These are phyloP conservation scores for Exidia glandulosa DNA, from an alignment of 768 basidiomycete species.

Conservation along the genomic window DNA sequence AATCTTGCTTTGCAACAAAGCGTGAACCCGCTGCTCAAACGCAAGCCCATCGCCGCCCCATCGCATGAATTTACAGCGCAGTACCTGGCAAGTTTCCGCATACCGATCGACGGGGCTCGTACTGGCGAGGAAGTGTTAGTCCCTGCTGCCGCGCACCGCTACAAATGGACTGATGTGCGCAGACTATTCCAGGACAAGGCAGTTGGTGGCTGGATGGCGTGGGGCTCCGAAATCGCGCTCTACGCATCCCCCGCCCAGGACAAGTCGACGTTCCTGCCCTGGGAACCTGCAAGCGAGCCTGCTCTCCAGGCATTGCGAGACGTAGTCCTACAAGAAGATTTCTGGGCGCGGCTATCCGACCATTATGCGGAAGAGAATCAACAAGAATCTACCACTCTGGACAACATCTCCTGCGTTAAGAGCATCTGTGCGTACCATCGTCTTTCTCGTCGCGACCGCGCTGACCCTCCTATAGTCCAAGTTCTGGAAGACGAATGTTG, in stretches of 20 bases:
- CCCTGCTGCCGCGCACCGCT: neutral
- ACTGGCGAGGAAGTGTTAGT: constrained; percentile 36
- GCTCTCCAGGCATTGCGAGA: constrained; percentile 41
- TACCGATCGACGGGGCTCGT: constrained; percentile 30
- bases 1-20: constrained; percentile 52
- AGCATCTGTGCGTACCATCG: constrained; percentile 49
- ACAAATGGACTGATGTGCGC: neutral
- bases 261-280: constrained; percentile 44
- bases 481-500: constrained; percentile 66
- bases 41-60: constrained; percentile 34
- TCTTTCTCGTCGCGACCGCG: neutral
- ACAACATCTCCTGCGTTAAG: constrained; percentile 63
- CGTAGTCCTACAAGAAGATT: constrained; percentile 35
- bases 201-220: constrained; percentile 60
- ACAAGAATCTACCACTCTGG: constrained; percentile 49
- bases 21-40: constrained; percentile 54
- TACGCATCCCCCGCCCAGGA: constrained; percentile 37
- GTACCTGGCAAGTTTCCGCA: constrained; percentile 45
- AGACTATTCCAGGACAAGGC: constrained; percentile 49
- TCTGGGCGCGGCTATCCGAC: constrained; percentile 57
- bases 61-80: constrained; percentile 41
- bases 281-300: constrained; percentile 43
- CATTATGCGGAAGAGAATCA: constrained; percentile 75
- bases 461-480: constrained; percentile 42
- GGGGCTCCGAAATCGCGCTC: constrained; percentile 33